Evolutionary conservation across 176 grass and related monocot species (phyloP).

Genomic region (Carex parvula): DNA sequence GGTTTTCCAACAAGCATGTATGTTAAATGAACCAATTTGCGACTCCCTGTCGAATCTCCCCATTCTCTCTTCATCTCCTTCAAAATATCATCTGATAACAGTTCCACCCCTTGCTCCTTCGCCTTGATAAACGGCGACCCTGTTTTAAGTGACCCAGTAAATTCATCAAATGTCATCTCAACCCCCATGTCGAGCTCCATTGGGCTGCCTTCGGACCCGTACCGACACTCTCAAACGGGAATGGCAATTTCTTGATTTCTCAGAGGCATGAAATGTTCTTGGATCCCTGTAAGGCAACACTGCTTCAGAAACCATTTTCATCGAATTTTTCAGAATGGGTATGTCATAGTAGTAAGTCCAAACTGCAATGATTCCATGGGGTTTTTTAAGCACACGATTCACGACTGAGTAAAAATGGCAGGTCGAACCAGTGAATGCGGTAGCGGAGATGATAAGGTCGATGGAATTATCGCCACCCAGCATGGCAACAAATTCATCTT

Average conservation of each 20-base stretch:
- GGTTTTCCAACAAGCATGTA: constrained; percentile 3
- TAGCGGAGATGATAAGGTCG: constrained; percentile 53
- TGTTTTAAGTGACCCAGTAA: constrained; percentile 31
- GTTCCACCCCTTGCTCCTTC: constrained; percentile 51
- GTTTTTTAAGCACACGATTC: constrained; percentile 50
- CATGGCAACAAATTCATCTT: constrained; percentile 46
- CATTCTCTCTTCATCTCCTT: constrained; percentile 42
- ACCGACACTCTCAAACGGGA: constrained; percentile 63
- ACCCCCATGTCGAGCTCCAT: constrained; percentile 47
- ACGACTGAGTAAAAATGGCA: constrained; percentile 55
- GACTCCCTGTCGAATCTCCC: constrained; percentile 12
- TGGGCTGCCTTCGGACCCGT: constrained; percentile 50
- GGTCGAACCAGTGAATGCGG: constrained; percentile 65
- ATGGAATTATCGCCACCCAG: constrained; percentile 62
- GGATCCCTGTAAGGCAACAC: constrained; percentile 46
- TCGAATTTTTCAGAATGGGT: constrained; percentile 32
- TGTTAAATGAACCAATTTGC: background rate
- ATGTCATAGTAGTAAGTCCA: constrained; percentile 65
- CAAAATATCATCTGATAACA: constrained; percentile 44
- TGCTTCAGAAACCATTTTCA: constrained; percentile 27
- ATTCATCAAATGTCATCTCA: constrained; percentile 50
- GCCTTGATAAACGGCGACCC: constrained; percentile 41
- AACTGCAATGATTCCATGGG: constrained; percentile 55
- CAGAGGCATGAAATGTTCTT: constrained; percentile 33
- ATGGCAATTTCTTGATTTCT: constrained; percentile 46